Evolutionary conservation across 768 basidiomycete genomes (phyloP), one percentile per base, ranked within the genome.

Genomic region (Leccinum truebloodii): DNA sequence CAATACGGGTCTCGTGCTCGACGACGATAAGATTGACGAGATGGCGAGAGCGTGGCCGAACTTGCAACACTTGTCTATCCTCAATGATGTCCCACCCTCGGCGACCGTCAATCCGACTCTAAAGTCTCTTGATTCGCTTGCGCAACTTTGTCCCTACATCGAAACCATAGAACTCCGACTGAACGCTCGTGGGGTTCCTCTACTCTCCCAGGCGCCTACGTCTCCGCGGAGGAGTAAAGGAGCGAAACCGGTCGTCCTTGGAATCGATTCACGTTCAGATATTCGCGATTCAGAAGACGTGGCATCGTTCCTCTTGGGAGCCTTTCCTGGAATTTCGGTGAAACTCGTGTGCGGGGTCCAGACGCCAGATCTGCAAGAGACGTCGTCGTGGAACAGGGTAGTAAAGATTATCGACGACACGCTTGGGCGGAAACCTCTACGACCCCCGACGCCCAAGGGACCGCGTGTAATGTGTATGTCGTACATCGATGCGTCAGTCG

Each of bases 321-420:
- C 46, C 1, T 65, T 22, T 58, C 59, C 60, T 1, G 57, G 60
- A 5, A 13, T 68, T 6, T n/a, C 55, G 10, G 61, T 69, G n/a
- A 13, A 54, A 3, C 51, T 67, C 1, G 37, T 32, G 0, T 58
- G 65, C 16, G 58, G 53, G 0, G 52, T 20, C 13, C 37, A 48
- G 9, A 64, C 59, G 58, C 49, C 44, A 7, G 57, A 67, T 20
- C n/a, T 67, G 34, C 48, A n/a, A 2, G 68, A 64, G 34, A 61
- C 58, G 1, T 69, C 62, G 10, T 62, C 62, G n/a, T 68, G 67
- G 67, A 64, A 64, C 28, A 67, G 62, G n/a, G 68, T 69, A 1
- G 54, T 62, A 7, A 61, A 64, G 49, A 59, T 64, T 14, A 26
- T 68, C 1, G 68, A 68, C 44, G 58, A 67, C 24, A 46, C 18